Evolutionary conservation across 495 filamentous ascomycete genomes (phyloP), one percentile per base, ranked within the genome.

Genomic region (Podospora comata): DNA sequence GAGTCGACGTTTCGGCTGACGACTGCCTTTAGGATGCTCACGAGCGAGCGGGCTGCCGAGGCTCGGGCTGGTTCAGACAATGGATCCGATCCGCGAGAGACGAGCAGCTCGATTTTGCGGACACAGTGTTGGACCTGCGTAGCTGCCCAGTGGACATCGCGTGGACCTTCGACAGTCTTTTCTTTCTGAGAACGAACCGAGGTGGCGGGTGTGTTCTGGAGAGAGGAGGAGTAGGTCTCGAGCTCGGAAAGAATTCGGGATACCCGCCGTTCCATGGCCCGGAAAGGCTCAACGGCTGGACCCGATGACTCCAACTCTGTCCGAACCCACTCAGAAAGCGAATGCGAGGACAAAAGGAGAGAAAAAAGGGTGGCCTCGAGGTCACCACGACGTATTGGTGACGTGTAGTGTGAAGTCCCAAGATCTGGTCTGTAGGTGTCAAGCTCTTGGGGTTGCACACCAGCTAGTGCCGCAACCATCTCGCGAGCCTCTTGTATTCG

Each of bases 301-400:
- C 80, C 80, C 60, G 77, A 69, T 18, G 78, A 72, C 15, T 70
- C 67, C 65, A 82, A 74, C 6, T 75, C 73, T 15, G 73, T 70
- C 19, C 79, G 78, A 62, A 83, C 75, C 70, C 76, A 81, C 30
- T 77, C 71, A 63, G 82, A 77, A 61, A 84, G 76, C 15, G 79
- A 77, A 72, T 82, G 74, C 59, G 81, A 83, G 55, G 75, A 71
- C 11, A 84, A 74, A 19, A 84, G 71, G 65, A 84, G 79, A 67
- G 80, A 81, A 71, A 82, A 79, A 39, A 84, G 66, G n/a, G 81
- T 83, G 57, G 75, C 74, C 60, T 80, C 81, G 6, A 82, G 73
- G 34, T 84, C 82, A 48, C 81, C 79, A 57, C 77, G 77, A 63
- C 66, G 71, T 30, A 78, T 73, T 16, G 71, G 70, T n/a, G 60